phyloP scores from a whole-genome alignment of 1,284 basidiomycete genomes.

The Caloboletus inedulis region DNA sequence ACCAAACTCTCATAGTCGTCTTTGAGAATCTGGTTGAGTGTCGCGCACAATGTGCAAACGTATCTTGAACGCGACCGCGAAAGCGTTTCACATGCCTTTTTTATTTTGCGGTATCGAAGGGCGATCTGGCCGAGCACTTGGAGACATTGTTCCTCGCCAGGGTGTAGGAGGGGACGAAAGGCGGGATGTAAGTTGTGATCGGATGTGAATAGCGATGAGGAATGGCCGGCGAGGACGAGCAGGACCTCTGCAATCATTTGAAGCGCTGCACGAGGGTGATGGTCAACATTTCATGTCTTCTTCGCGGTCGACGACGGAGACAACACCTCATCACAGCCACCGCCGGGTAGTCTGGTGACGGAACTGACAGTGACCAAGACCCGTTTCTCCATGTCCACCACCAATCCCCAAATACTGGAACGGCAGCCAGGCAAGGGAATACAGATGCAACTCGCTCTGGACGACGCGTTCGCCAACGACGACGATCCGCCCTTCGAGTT shows the following conservation, averaged over 20 bases:
- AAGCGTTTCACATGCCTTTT: slow-evolving; percentile 48
- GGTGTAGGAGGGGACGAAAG: slow-evolving; percentile 73
- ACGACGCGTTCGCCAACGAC: slow-evolving; percentile 65
- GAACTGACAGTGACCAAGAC: not conserved
- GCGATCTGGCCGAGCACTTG: slow-evolving; percentile 73
- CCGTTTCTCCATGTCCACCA: slow-evolving; percentile 12
- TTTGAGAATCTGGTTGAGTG: slow-evolving; percentile 67
- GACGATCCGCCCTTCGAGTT: slow-evolving; percentile 53
- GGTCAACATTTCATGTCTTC: not conserved
- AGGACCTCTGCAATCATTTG: slow-evolving; percentile 82
- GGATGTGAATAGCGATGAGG: slow-evolving; percentile 72
- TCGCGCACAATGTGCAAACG: slow-evolving; percentile 70
- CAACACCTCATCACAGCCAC: slow-evolving; percentile 17
- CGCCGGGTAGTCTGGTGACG: not conserved
- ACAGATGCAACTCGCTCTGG: slow-evolving; percentile 43
- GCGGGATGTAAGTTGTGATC: slow-evolving; percentile 60
- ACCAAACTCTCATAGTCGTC: slow-evolving; percentile 80
- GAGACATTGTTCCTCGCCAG: slow-evolving; percentile 79
- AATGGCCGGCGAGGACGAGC: slow-evolving; percentile 78
- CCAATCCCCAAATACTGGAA: slow-evolving; percentile 13
- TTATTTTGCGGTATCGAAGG: slow-evolving; percentile 67
- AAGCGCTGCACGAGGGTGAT: not conserved
- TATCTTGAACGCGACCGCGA: slow-evolving; percentile 69
- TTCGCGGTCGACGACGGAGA: not conserved
- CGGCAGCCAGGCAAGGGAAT: slow-evolving; percentile 30